phyloP scores from a whole-genome alignment of 345 rosid species.

The Syzygium aromaticum region DNA sequence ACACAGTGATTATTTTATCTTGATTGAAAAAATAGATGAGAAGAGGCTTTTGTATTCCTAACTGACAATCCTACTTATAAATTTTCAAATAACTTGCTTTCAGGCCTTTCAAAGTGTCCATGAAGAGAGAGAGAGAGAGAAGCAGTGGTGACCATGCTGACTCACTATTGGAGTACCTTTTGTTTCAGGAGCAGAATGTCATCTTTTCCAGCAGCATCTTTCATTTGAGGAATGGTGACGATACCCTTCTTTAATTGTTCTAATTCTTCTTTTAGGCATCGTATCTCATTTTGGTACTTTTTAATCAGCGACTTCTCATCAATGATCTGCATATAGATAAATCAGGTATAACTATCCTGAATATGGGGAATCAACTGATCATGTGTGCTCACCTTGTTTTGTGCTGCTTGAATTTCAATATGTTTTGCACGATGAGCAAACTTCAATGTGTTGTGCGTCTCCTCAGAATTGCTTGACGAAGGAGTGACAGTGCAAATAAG shows the following conservation, averaged over 20 bases:
- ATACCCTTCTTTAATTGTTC: conserved; percentile 85
- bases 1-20: not conserved
- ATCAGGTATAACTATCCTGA: not conserved
- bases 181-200: conserved; percentile 82
- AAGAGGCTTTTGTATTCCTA: not conserved
- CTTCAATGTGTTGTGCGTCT: conserved; percentile 96
- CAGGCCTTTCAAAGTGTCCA: not conserved
- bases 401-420: conserved; percentile 93
- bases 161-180: conserved; percentile 45
- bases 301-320: conserved; percentile 98
- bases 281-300: conserved; percentile 95
- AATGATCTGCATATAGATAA: conserved; percentile 52
- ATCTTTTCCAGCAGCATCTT: conserved; percentile 47
- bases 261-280: conserved; percentile 81
- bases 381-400: conserved; percentile 58
- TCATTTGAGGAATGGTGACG: conserved; percentile 58
- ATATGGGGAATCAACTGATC: not conserved
- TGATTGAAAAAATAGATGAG: not conserved
- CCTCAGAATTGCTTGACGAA: conserved; percentile 90
- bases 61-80: not conserved
- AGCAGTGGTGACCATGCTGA: not conserved
- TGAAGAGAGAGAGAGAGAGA: not conserved
- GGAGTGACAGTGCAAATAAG: conserved; percentile 99
- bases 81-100: not conserved
- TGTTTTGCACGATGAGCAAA: conserved; percentile 99